Conservation (phyloP, 345 rosid genomes). For the Leavenworthia alabamica region DNA sequence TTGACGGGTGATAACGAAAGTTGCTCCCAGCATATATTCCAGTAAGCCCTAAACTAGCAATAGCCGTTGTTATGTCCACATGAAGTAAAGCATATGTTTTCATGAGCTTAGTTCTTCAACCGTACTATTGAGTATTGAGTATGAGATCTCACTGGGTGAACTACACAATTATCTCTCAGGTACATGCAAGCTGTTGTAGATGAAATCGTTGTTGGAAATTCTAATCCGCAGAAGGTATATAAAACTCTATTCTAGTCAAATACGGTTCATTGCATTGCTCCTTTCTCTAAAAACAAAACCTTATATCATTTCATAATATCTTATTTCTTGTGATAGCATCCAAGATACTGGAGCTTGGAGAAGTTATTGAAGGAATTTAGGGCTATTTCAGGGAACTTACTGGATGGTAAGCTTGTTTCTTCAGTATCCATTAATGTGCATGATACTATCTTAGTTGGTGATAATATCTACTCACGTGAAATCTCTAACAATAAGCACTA, state of each 20-base stretch:
- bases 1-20: slow-evolving; percentile 76
- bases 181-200: slow-evolving; percentile 97
- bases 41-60: slow-evolving; percentile 41
- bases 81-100: not conserved
- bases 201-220: slow-evolving; percentile 65
- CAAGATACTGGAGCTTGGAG: slow-evolving; percentile 65
- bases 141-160: not conserved
- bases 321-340: slow-evolving; percentile 52
- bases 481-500: slow-evolving; percentile 21
- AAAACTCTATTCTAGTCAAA: not conserved
- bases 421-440: not conserved
- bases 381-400: slow-evolving; percentile 52
- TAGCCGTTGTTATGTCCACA: slow-evolving; percentile 6
- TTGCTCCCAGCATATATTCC: slow-evolving; percentile 75
- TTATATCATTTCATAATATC: slow-evolving; percentile 21
- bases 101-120: not conserved
- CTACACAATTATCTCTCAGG: slow-evolving; percentile 34
- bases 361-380: slow-evolving; percentile 59
- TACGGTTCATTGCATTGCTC: not conserved
- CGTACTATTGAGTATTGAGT: not conserved
- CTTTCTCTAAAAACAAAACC: not conserved
- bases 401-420: slow-evolving; percentile 50
- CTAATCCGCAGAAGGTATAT: slow-evolving; percentile 58
- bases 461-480: not conserved
- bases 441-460: not conserved